A percentile compares a stretch with the other conserved stretches of the same genome.
These are phyloP conservation scores for Suillus tomentosus DNA, from an alignment of 768 basidiomycete genomes.

Conservation along the genomic window DNA sequence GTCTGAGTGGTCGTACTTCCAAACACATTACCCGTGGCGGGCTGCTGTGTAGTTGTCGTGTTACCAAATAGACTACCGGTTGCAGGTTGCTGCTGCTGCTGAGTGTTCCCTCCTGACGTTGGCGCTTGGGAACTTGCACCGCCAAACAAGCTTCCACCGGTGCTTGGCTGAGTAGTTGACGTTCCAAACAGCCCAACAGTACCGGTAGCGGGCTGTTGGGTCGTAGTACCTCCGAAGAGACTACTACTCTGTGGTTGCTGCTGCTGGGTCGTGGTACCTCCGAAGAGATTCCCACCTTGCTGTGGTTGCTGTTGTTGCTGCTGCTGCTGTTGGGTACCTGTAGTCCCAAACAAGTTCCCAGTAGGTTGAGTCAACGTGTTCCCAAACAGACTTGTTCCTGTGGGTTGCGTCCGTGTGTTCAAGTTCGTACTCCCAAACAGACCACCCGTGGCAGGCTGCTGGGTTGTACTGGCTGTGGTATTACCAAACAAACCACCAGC, in stretches of 20 bases:
- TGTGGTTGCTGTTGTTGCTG: slow-evolving; percentile 10
- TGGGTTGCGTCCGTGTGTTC: neutral
- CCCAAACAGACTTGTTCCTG: slow-evolving; percentile 24
- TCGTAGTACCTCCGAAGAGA: slow-evolving; percentile 27
- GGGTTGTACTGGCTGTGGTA: slow-evolving; percentile 18
- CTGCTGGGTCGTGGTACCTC: slow-evolving; percentile 3
- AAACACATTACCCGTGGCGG: slow-evolving; percentile 23
- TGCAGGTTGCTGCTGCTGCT: slow-evolving; percentile 5
- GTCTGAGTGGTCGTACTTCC: slow-evolving; percentile 18
- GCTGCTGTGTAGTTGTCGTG: slow-evolving; percentile 16
- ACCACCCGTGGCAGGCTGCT: slow-evolving; percentile 19
- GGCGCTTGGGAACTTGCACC: slow-evolving; percentile 16
- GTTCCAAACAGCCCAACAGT: slow-evolving; percentile 20
- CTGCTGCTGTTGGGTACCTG: slow-evolving; percentile 18
- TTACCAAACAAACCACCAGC: slow-evolving; percentile 28
- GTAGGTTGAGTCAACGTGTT: slow-evolving; percentile 19
- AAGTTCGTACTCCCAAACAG: slow-evolving; percentile 21
- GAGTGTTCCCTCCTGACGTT: slow-evolving; percentile 22
- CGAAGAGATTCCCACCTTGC: slow-evolving; percentile 22
- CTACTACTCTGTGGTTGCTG: slow-evolving; percentile 23
- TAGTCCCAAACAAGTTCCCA: slow-evolving; percentile 22
- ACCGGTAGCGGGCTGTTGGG: slow-evolving; percentile 21
- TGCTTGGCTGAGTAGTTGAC: slow-evolving; percentile 9
- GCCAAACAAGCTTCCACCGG: slow-evolving; percentile 22
- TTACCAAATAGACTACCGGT: slow-evolving; percentile 24